Percentiles rank a stretch among this genome's conserved stretches.
phyloP scores from a whole-genome alignment of 345 rosid genomes.

The Combretum micranthum region DNA sequence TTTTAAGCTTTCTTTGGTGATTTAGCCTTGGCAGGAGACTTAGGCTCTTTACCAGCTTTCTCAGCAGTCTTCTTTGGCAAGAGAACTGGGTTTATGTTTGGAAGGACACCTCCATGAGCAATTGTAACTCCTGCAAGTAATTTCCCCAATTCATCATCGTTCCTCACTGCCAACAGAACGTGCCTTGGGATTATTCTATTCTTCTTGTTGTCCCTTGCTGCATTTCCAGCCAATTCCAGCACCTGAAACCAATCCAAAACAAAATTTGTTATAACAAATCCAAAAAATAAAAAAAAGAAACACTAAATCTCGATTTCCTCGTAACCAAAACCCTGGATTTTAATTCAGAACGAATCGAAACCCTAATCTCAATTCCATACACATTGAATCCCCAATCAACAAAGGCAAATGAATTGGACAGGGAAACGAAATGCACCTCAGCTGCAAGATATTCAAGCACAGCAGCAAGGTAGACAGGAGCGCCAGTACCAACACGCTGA shows the following conservation, averaged over 20 bases:
- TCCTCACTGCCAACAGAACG: conserved; percentile 30
- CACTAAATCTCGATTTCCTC: too few species aligned
- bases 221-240: conserved; percentile 34
- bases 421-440: conserved; percentile 16
- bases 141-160: conserved; percentile 36
- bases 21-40: conserved; percentile 29
- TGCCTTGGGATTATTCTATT: conserved; percentile 35
- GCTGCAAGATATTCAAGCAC: conserved; percentile 40
- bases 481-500: conserved; percentile 30
- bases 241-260: conserved; percentile 13
- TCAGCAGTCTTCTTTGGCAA: conserved; percentile 33
- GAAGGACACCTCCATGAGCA: conserved; percentile 36
- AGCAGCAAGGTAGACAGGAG: conserved; percentile 36
- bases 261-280: background rate
- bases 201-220: conserved; percentile 40
- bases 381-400: background rate
- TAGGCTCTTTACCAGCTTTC: conserved; percentile 24
- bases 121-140: conserved; percentile 34
- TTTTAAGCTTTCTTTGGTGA: conserved; percentile 34
- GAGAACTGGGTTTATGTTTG: conserved; percentile 33
- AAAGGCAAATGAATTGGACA: background rate
- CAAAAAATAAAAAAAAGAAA: background rate
- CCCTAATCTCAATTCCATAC: background rate
- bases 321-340: too few species aligned
- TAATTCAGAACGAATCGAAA: too few species aligned